Percentiles rank a stretch among this genome's conserved stretches.
Evolutionary conservation across 2,329 filamentous ascomycete species (phyloP).

Genomic region (Cyphellophora europaea): DNA sequence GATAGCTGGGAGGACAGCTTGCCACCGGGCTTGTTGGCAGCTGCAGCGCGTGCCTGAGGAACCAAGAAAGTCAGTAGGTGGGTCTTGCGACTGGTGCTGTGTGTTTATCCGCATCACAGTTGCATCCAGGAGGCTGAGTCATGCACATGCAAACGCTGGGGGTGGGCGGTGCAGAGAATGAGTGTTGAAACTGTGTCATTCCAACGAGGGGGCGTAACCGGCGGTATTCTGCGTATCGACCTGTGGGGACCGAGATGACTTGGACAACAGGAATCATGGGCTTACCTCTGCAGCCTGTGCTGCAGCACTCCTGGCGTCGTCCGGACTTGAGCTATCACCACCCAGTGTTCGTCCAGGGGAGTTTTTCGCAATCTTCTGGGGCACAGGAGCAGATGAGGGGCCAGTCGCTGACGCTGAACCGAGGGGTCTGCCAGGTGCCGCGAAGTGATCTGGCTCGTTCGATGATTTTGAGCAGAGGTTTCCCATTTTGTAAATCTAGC

Average conservation of each 20-base stretch:
- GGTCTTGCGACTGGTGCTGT: neutral
- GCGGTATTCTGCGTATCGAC: neutral
- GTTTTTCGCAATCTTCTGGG: slow-evolving; percentile 25
- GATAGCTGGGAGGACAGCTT: slow-evolving; percentile 64
- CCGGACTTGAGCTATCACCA: slow-evolving; percentile 27
- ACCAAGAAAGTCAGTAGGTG: neutral
- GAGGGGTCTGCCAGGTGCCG: slow-evolving; percentile 63
- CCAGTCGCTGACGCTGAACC: slow-evolving; percentile 40
- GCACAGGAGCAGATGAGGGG: slow-evolving; percentile 42
- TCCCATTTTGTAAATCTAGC: slow-evolving; percentile 52
- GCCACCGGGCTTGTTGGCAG: slow-evolving; percentile 46
- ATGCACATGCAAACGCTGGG: no score
- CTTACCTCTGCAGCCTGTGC: slow-evolving; percentile 77
- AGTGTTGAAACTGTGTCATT: no score
- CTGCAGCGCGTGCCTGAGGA: slow-evolving; percentile 55
- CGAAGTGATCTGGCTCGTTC: slow-evolving; percentile 53
- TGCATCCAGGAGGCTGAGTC: no score
- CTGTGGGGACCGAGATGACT: neutral
- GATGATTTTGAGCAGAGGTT: slow-evolving; percentile 72
- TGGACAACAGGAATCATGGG: slow-evolving; percentile 11
- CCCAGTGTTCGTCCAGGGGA: slow-evolving; percentile 57
- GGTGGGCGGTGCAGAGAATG: no score
- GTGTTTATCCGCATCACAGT: neutral
- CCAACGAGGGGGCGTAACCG: neutral
- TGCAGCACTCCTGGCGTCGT: slow-evolving; percentile 61